Conservation (phyloP, 805 yeast species). For the Myxozyma sirexii region DNA sequence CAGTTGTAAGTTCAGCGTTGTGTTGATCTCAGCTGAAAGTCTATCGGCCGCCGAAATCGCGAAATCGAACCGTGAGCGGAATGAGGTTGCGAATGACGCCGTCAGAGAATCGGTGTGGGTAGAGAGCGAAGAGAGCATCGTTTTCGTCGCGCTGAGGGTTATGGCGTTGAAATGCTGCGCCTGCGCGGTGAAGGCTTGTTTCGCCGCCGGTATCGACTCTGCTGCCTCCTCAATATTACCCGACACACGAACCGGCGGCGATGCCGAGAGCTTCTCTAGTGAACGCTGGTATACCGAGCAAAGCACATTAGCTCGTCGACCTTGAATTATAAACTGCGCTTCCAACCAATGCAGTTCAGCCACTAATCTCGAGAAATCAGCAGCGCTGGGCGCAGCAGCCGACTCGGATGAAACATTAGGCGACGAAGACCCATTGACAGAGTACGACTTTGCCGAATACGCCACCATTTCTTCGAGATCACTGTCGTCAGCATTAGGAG, state of each 20-base stretch:
- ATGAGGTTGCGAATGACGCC: slow-evolving; percentile 9
- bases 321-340: slow-evolving; percentile 19
- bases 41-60: slow-evolving; percentile 30
- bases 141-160: neutral
- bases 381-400: neutral
- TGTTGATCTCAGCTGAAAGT: slow-evolving; percentile 25
- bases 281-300: slow-evolving; percentile 7
- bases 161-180: slow-evolving; percentile 5
- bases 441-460: neutral
- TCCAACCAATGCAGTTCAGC: slow-evolving; percentile 18
- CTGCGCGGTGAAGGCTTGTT: neutral
- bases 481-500: neutral
- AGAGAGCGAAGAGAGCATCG: neutral
- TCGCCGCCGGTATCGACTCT: neutral
- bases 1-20: slow-evolving; percentile 17
- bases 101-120: slow-evolving; percentile 14
- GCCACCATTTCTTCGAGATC: neutral
- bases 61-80: slow-evolving; percentile 25
- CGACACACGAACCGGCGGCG: neutral
- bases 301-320: slow-evolving; percentile 12
- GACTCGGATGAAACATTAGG: neutral
- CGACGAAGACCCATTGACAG: neutral
- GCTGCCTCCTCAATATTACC: neutral
- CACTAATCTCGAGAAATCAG: slow-evolving; percentile 2
- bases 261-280: neutral